Evolutionary conservation across 306 rosid species (phyloP), one percentile per base, ranked within the genome.

Genomic region (Cucurbita maxima): DNA sequence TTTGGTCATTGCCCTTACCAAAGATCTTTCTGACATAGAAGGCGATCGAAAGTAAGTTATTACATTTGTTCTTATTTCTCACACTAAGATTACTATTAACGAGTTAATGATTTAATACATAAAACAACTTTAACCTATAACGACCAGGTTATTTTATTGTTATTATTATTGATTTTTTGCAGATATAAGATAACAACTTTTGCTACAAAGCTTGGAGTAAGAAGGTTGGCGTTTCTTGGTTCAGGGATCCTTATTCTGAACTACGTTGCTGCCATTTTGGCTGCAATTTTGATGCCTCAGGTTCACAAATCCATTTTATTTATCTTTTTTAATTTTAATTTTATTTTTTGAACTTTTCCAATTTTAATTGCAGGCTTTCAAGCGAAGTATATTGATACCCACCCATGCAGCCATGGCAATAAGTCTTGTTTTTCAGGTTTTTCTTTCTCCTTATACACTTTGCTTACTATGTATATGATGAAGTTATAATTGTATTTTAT

Each of bases 11-110:
- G 98, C 98, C 58, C 86, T 92, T 38, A 92, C 98, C 43, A 92
- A 92, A 83, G 98, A 92, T 87, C 96, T 92, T 82, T 90, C 98
- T 1, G 98, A 92, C 62, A 95, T 93, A 64, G 98, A 90, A 79
- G 98, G 97, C 3, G 97, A 93, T 83, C 97, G 96, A 73, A 93
- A 88, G 96, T 93, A 86, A 55, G 71, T 63, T 37, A 4, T 10
- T 15, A 4, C 1, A 19, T 4, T 6, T 15, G 16, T 52, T 6
- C 2, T 47, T 47, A 47, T 3, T 47, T 6, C 12, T 47, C 52
- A 47, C 12, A 3, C 11, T 2, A 3, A 47, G 11, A 47, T 47
- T 47, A 47, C 51, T 47, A 47, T 47, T 10, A 1, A 47, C 52
- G 12, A 47, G 12, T 47, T 47, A 30, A 30, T 30, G 1, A 30